Evolutionary conservation across 345 rosid genomes (phyloP).

Genomic region (Brassica carinata): DNA sequence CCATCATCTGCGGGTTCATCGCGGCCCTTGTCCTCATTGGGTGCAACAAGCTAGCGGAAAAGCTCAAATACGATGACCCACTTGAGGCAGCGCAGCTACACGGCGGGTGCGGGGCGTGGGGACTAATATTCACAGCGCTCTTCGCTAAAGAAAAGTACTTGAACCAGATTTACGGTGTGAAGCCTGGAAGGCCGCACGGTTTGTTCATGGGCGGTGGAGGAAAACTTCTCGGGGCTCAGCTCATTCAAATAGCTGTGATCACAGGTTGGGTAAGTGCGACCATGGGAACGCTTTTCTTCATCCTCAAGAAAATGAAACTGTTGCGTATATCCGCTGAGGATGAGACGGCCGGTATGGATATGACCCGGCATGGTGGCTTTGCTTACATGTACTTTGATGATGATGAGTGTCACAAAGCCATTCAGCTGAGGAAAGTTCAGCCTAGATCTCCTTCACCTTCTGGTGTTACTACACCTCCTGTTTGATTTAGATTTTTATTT

Average conservation of each 20-base stretch:
- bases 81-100: slow-evolving; percentile 80
- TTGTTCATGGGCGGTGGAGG: slow-evolving; percentile 81
- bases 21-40: slow-evolving; percentile 67
- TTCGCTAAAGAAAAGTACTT: slow-evolving; percentile 57
- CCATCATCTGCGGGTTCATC: slow-evolving; percentile 69
- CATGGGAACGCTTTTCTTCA: slow-evolving; percentile 68
- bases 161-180: slow-evolving; percentile 53
- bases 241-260: slow-evolving; percentile 59
- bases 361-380: slow-evolving; percentile 77
- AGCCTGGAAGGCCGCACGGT: slow-evolving; percentile 49
- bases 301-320: slow-evolving; percentile 53
- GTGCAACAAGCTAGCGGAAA: slow-evolving; percentile 61
- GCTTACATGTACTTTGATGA: slow-evolving; percentile 76
- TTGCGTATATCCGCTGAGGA: slow-evolving; percentile 62
- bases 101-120: slow-evolving; percentile 88
- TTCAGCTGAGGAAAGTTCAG: slow-evolving; percentile 35
- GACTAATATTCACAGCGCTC: slow-evolving; percentile 67
- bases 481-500: slow-evolving; percentile 18
- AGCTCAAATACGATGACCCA: slow-evolving; percentile 57
- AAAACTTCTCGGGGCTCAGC: slow-evolving; percentile 65
- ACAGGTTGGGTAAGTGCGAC: slow-evolving; percentile 73
- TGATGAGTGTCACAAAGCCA: slow-evolving; percentile 42
- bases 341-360: slow-evolving; percentile 83
- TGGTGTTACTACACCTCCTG: slow-evolving; percentile 22
- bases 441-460: slow-evolving; percentile 43